Evolutionary conservation across 2,329 filamentous ascomycete species (phyloP), one percentile per base, ranked within the genome.

Genomic region (Intubia oerlemansii): DNA sequence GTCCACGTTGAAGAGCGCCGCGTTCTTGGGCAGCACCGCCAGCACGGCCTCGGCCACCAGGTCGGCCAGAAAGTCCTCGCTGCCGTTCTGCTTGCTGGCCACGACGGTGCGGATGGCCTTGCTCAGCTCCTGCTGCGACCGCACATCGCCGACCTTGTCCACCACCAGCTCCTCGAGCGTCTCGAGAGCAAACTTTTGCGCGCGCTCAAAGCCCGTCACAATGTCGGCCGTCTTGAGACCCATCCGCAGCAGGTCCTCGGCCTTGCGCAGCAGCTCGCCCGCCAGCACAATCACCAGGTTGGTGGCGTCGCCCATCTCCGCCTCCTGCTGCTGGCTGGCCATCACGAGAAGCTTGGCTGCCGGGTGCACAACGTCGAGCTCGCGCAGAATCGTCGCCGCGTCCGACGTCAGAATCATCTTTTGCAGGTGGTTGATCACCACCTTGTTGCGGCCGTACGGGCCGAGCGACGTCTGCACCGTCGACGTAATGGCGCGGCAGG

Each of bases 331-430:
- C 55, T 98, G 88, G 51, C 78, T 85, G 36, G 88, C 85, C 90
- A 98, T 98, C 43, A 98, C 88, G 30, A 98, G 61, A 39, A 98
- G 64, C 59, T 98, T 98, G 29, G 88, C 90, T 33, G 88, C 88
- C 37, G 90, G 88, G 59, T 98, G 88, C 32, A 98, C 84, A 37
- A 98, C 88, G 47, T 98, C 88, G 51, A 98, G 71, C 59, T 98
- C 90, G 46, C 82, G 76, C 42, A 98, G 66, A 49, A 98, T 98
- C 24, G 88, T 95, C 40, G 88, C 88, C 39, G 88, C 88, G 49
- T 98, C 88, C 35, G 84, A 95, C 42, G 90, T 98, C 39, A 98
- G 64, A 44, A 93, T 91, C 88, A 98, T 93, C 66, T 98, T 98
- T 54, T 92, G 81, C 38, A 98, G 66, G 58, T 98, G 90, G 63